phyloP scores from a whole-genome alignment of 306 rosid species.

The Prunus dulcis region DNA sequence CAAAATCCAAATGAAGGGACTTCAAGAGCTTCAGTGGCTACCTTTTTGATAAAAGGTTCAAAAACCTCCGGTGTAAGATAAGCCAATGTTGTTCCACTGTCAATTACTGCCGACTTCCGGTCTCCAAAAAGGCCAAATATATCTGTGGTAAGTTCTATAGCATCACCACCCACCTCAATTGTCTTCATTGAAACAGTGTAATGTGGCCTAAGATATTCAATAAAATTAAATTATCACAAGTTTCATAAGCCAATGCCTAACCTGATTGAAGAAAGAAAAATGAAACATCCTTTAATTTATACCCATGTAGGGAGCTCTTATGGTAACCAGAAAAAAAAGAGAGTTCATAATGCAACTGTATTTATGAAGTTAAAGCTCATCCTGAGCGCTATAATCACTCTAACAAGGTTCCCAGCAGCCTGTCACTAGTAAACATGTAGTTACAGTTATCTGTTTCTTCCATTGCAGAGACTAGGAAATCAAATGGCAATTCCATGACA shows the following conservation, averaged over 20 bases:
- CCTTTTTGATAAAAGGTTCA: conserved; percentile 49
- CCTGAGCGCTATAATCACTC: background rate
- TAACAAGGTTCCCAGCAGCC: background rate
- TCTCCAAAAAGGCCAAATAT: conserved; percentile 42
- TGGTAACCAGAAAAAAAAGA: background rate
- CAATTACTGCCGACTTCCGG: conserved; percentile 65
- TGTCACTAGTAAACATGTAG: background rate
- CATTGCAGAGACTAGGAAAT: too few species aligned
- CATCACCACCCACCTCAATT: conserved; percentile 59
- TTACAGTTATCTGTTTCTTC: background rate
- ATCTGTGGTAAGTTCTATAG: conserved; percentile 56
- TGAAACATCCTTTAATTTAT: background rate
- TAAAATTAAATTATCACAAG: conserved; percentile 30
- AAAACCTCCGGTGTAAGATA: conserved; percentile 56
- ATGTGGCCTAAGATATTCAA: conserved; percentile 66
- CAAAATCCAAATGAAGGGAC: conserved; percentile 15
- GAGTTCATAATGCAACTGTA: background rate
- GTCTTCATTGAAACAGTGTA: conserved; percentile 78
- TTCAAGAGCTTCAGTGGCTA: conserved; percentile 16
- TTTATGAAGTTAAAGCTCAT: background rate
- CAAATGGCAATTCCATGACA: background rate
- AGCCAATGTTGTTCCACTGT: conserved; percentile 96
- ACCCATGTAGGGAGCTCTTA: background rate
- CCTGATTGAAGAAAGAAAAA: conserved; percentile 1
- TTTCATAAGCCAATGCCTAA: conserved; percentile 31